Evolutionary conservation across 257 asterid species (phyloP).

Genomic region (Solanum boliviense): DNA sequence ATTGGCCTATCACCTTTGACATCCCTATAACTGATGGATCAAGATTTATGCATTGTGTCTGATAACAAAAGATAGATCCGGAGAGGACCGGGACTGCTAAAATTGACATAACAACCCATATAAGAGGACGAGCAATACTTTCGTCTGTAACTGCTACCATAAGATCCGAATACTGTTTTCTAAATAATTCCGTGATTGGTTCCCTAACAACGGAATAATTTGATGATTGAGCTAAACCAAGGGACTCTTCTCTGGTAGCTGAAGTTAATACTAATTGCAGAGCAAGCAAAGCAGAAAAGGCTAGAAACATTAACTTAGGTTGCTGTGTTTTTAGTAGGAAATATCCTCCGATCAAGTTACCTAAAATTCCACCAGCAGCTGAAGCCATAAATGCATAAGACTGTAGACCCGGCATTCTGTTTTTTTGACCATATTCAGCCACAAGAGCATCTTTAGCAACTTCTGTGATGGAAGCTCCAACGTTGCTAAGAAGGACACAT

Average conservation of each 20-base stretch:
- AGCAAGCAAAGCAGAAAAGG: constrained; percentile 45
- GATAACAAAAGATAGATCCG: constrained; percentile 84
- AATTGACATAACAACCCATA: constrained; percentile 59
- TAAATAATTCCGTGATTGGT: constrained; percentile 30
- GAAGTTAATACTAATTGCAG: constrained; percentile 49
- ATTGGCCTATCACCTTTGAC: constrained; percentile 80
- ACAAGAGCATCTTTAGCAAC: constrained; percentile 82
- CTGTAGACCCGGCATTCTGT: constrained; percentile 55
- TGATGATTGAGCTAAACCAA: constrained; percentile 36
- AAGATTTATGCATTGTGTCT: constrained; percentile 62
- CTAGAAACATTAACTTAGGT: constrained; percentile 61
- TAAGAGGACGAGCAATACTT: constrained; percentile 44
- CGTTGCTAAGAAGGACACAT: constrained; percentile 55
- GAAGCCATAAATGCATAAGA: constrained; percentile 79
- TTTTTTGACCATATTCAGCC: constrained; percentile 62
- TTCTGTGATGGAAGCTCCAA: constrained; percentile 83
- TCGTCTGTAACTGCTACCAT: constrained; percentile 38
- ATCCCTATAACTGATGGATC: constrained; percentile 62
- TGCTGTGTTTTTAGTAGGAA: constrained; percentile 42
- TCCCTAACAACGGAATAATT: constrained; percentile 7
- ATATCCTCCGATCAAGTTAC: constrained; percentile 72
- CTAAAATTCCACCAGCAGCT: constrained; percentile 69
- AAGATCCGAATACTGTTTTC: constrained; percentile 46
- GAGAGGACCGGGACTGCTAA: constrained; percentile 48
- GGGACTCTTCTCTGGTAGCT: constrained; percentile 49